These are phyloP conservation scores for Cercospora zeae-maydis DNA, from an alignment of 2,329 filamentous ascomycete genomes.

Conservation along the genomic window DNA sequence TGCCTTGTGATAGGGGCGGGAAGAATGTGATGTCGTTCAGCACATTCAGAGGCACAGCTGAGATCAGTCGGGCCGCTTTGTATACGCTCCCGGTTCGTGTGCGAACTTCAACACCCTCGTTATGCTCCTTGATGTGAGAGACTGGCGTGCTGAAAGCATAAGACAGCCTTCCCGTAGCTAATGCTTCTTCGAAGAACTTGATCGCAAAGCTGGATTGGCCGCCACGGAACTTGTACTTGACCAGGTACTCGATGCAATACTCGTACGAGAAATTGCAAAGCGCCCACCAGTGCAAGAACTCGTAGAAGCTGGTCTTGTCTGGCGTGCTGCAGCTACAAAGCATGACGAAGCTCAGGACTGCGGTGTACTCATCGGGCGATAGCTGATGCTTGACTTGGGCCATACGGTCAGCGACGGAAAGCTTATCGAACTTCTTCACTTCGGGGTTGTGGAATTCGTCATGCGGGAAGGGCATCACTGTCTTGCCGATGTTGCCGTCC, in stretches of 20 bases:
- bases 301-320: not conserved
- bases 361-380: not conserved
- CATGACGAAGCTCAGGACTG: not conserved
- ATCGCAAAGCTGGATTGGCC: not conserved
- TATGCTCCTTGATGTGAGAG: not conserved
- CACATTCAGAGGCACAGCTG: not conserved
- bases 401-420: not conserved
- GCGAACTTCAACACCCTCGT: not conserved
- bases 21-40: not conserved
- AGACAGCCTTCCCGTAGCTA: not conserved
- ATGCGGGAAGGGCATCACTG: not conserved
- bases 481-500: not conserved
- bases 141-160: not conserved
- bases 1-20: not conserved
- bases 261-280: not conserved
- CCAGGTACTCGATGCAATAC: not conserved
- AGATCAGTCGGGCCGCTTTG: not conserved
- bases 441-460: not conserved
- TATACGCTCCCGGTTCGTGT: not conserved
- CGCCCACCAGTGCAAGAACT: not conserved
- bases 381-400: not conserved
- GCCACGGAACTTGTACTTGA: not conserved
- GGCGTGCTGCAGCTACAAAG: not conserved
- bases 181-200: not conserved
- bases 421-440: not conserved